Percentiles rank a stretch among this genome's conserved stretches.
Evolutionary conservation across 129 eudicot species (phyloP).

Genomic region (Ambrosia trifida): DNA sequence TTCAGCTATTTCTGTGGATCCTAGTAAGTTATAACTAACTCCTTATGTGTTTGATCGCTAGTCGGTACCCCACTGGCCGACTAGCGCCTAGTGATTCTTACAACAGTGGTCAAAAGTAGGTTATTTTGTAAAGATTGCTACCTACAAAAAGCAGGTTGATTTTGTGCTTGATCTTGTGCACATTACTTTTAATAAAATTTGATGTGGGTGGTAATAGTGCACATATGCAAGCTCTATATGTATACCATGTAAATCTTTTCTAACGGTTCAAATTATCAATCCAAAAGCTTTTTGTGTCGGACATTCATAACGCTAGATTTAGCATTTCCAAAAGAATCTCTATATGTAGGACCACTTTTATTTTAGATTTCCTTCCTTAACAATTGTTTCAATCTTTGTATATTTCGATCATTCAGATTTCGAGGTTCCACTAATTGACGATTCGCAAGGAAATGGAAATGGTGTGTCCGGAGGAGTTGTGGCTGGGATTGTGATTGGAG

Average conservation of each 20-base stretch:
- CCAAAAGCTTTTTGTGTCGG: background rate
- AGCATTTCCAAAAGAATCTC: background rate
- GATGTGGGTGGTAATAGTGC: background rate
- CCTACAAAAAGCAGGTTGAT: too few species aligned
- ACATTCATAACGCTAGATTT: background rate
- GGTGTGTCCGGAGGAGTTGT: slow-evolving; percentile 41
- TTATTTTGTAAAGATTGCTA: too few species aligned
- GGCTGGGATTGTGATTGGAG: slow-evolving; percentile 62
- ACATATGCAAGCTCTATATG: background rate
- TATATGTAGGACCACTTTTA: background rate
- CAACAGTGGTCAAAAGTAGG: too few species aligned
- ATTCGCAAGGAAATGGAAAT: slow-evolving; percentile 31
- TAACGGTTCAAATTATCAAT: too few species aligned
- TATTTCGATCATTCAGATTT: slow-evolving; percentile 38
- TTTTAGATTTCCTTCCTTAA: background rate
- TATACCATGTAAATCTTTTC: too few species aligned
- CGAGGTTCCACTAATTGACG: slow-evolving; percentile 12
- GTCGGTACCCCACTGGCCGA: too few species aligned
- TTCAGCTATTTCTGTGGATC: slow-evolving; percentile 78
- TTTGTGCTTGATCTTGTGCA: too few species aligned
- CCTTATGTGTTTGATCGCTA: background rate
- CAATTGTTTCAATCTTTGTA: background rate
- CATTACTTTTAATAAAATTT: too few species aligned
- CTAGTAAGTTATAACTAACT: slow-evolving; percentile 43
- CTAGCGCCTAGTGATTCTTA: too few species aligned